phyloP scores from a whole-genome alignment of 371 early-diverging fungal genomes.

The Gilbertella persicaria region DNA sequence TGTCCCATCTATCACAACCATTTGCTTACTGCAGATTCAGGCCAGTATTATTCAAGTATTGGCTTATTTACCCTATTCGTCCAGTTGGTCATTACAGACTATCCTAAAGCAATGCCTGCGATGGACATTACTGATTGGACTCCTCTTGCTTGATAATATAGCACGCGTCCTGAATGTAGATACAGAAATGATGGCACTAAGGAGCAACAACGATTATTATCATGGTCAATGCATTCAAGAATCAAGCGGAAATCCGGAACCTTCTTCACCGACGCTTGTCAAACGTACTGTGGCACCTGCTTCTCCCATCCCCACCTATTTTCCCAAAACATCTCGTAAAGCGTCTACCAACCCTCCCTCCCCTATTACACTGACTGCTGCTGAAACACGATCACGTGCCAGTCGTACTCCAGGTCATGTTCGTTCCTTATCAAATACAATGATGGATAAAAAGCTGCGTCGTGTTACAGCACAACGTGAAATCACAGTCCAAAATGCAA shows the following conservation, averaged over 20 bases:
- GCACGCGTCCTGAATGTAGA: constrained; percentile 35
- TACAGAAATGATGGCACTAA: constrained; percentile 26
- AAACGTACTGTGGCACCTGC: constrained; percentile 5
- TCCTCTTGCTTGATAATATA: constrained; percentile 33
- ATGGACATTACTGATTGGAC: constrained; percentile 26
- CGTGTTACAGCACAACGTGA: constrained; percentile 23
- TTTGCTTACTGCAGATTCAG: constrained; percentile 37
- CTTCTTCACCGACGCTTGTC: constrained; percentile 6
- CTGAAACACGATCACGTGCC: constrained; percentile 5
- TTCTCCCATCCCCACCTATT: constrained; percentile 5
- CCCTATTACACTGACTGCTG: neutral
- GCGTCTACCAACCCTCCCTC: constrained; percentile 5
- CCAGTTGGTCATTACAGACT: constrained; percentile 1
- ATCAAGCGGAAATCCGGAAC: constrained; percentile 11
- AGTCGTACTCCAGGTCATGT: constrained; percentile 3
- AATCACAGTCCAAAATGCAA: constrained; percentile 15
- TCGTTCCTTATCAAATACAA: constrained; percentile 17
- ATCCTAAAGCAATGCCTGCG: constrained; percentile 19
- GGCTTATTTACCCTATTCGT: constrained; percentile 16
- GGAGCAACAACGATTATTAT: neutral
- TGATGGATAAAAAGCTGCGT: constrained; percentile 16
- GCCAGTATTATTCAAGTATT: constrained; percentile 33
- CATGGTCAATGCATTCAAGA: constrained; percentile 12
- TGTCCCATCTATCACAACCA: constrained; percentile 38
- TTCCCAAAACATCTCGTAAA: neutral